phyloP scores from a whole-genome alignment of 176 grass and related monocot species.

The Guadua angustifolia region DNA sequence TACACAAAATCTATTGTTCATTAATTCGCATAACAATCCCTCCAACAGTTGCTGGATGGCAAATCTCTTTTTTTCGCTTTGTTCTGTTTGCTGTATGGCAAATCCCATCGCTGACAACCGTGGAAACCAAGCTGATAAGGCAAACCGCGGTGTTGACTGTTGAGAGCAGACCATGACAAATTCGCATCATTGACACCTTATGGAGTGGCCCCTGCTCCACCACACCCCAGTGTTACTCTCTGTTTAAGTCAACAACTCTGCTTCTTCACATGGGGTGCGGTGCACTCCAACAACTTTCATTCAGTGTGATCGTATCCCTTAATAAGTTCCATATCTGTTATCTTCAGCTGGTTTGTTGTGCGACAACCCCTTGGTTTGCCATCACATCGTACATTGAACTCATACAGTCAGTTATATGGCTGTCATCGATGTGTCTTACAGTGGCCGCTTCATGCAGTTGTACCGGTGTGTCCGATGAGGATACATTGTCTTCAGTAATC shows the following conservation, averaged over 20 bases:
- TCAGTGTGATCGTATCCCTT: too few relatives aligned
- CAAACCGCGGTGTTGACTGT: too few relatives aligned
- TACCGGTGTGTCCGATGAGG: background rate
- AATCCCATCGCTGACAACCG: too few relatives aligned
- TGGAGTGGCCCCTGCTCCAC: background rate
- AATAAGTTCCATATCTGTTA: background rate
- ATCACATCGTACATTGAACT: background rate
- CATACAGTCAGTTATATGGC: background rate
- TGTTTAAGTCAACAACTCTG: background rate
- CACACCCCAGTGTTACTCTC: background rate
- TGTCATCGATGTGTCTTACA: background rate
- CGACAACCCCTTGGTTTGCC: constrained; percentile 18
- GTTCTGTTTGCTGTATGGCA: too few relatives aligned
- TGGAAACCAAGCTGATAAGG: too few relatives aligned
- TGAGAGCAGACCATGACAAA: background rate
- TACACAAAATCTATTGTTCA: background rate
- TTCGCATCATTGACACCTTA: background rate
- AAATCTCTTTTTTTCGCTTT: background rate
- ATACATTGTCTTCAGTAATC: constrained; percentile 14
- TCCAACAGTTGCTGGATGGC: background rate
- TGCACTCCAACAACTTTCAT: too few relatives aligned
- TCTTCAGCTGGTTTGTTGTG: constrained; percentile 3
- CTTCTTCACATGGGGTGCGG: background rate
- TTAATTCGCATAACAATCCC: background rate
- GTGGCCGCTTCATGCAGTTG: background rate